Conservation (phyloP, 139 green algal genomes). For the Micromonas commoda region DNA sequence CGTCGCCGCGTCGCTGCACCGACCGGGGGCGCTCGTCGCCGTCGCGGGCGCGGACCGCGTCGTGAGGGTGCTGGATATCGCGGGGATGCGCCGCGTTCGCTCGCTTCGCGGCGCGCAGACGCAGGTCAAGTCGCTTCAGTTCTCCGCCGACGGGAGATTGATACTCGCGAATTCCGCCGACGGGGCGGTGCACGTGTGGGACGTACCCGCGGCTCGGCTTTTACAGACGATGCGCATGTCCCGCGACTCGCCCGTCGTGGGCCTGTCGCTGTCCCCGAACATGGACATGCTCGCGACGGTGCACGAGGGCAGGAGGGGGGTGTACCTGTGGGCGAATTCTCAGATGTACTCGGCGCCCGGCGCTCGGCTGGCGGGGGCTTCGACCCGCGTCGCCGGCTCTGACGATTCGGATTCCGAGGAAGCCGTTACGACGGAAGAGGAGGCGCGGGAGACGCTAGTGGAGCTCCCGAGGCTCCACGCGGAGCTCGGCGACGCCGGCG, state of each 20-base stretch:
- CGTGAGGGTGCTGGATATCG: slow-evolving; percentile 55
- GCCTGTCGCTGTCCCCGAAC: slow-evolving; percentile 56
- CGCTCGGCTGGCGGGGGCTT: too few relatives aligned
- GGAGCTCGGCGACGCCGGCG: background rate
- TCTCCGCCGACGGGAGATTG: slow-evolving; percentile 56
- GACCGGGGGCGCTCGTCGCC: slow-evolving; percentile 41
- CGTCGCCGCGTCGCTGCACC: slow-evolving; percentile 24
- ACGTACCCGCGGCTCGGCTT: slow-evolving; percentile 63
- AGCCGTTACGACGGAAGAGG: background rate
- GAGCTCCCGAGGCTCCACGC: background rate
- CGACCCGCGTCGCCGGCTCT: too few relatives aligned
- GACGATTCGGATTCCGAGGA: background rate
- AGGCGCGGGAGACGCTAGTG: background rate
- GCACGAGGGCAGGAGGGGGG: slow-evolving; percentile 70
- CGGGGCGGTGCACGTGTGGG: slow-evolving; percentile 78
- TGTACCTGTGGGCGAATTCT: slow-evolving; percentile 93
- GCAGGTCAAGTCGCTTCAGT: slow-evolving; percentile 47
- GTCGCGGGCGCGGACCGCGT: slow-evolving; percentile 52
- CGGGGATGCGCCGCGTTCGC: slow-evolving; percentile 49
- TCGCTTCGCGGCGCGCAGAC: slow-evolving; percentile 54
- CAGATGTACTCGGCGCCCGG: background rate
- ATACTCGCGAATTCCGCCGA: slow-evolving; percentile 81
- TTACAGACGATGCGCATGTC: slow-evolving; percentile 42
- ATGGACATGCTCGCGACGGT: slow-evolving; percentile 89
- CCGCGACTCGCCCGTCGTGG: slow-evolving; percentile 56